Base-by-base conservation (phyloP, 345 rosid genomes). In the Populus pruinosa region DNA sequence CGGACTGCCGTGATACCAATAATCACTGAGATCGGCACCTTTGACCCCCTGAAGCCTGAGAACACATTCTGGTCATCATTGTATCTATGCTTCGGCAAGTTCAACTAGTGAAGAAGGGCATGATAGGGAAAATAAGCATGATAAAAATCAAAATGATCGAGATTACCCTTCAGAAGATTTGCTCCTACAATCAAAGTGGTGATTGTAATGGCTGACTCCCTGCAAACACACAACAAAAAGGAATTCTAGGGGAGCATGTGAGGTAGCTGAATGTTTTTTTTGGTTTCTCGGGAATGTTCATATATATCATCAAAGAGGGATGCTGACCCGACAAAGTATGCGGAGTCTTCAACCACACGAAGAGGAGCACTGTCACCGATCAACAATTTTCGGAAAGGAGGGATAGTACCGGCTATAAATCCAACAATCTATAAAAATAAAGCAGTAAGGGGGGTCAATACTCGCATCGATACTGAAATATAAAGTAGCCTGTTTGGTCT, bases 111-210 rank as follows among this genome's bases (percentile, higher is more conserved):
- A 9, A 11, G 14, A 70, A n/a, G 5, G 44, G 25, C 8, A 1
- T 5, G 75, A 20, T 21, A 11, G 41, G 16, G 21, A 20, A 5
- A 12, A n/a, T 33, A 67, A 39, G 31, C 36, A 12, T 64, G 27
- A 21, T 18, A 23, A 64, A 29, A 59, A 31, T 4, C 2, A 27
- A 50, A 47, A 17, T 23, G 43, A 68, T 20, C n/a, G 41, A 38
- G 43, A 27, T 23, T 64, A 81, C 88, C 91, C 73, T 72, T 55
- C 3, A 80, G 80, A 78, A 88, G 91, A 80, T 88, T 88, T 67
- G 86, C 83, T 27, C 91, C 91, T 20, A 88, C 61, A 49, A 86
- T 76, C 65, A 86, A 76, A 23, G 91, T 86, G 68, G 80, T 70
- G 8, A 76, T 41, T 7, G 89, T 89, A 67, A 88, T 72, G 3